Conservation (phyloP, 371 early-diverging fungal species). For the Nematocida ironsii region DNA sequence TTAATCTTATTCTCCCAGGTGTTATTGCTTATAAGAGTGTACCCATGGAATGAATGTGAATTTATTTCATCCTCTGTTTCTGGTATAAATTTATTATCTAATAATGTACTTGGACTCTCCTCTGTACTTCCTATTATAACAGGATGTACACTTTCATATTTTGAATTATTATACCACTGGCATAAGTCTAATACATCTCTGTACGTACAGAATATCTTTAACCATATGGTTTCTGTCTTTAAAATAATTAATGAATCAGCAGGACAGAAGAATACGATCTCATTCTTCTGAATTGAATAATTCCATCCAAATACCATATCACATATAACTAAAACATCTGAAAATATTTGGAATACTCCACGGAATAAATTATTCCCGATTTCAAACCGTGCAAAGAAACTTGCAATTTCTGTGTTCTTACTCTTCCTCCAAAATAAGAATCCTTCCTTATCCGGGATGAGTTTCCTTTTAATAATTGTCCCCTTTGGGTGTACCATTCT, state of each 20-base stretch:
- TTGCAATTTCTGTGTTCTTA: not conserved
- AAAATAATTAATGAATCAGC: not conserved
- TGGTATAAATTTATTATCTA: not conserved
- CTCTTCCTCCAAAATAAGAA: not conserved
- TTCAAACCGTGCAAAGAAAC: conserved; percentile 19
- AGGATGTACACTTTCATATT: not conserved
- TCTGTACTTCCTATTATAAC: conserved; percentile 4
- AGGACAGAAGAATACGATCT: not conserved
- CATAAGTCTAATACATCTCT: not conserved
- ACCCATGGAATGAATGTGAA: not conserved
- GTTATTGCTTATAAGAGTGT: not conserved
- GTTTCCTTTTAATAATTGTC: not conserved
- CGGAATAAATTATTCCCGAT: conserved; percentile 1
- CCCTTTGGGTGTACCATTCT: not conserved
- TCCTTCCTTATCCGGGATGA: not conserved
- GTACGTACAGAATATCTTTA: conserved; percentile 12
- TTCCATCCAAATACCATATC: conserved; percentile 53
- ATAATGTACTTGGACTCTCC: not conserved
- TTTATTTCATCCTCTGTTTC: not conserved
- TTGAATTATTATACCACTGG: not conserved
- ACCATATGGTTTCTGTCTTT: not conserved
- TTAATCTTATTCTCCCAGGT: not conserved
- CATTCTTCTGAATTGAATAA: conserved; percentile 3
- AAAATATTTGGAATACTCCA: conserved; percentile 1
- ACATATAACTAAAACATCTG: not conserved